Base-by-base conservation (phyloP, 2,329 filamentous ascomycete species). In the Claviceps monticola region DNA sequence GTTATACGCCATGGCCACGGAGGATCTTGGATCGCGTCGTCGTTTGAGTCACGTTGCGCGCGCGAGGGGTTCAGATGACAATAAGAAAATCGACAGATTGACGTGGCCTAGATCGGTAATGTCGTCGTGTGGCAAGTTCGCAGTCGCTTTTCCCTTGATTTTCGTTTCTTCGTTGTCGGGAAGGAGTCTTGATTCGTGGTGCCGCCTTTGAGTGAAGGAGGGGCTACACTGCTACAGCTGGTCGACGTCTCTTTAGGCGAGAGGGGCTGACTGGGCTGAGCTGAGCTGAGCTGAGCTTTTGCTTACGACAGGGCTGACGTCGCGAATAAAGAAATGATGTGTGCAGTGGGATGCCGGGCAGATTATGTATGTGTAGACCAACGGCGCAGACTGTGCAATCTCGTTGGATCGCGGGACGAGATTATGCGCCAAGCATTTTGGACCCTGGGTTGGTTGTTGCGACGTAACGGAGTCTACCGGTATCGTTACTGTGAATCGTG, bases 1-100 rank as follows among this genome's bases (percentile, higher is more conserved):
- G 71, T 95, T 95, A 76, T 97, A 97, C 52, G 91, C 91, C 91
- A 97, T 97, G 55, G 65, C 68, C 45, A 19, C 34, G 39, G 26
- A 34, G 7, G 29, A 34, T 42, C 19, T 13, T 19, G 14, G 16
- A 11, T n/a, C 3, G 9, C 9, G 19, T 11, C 7, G 14, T 29
- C 29, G 29, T 34, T 34, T 4, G 29, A 34, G 29, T 34, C n/a
- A 42, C n/a, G 11, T 9, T 19, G 17, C 16, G 39, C 39, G 39
- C 39, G 17, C 9, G 8, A 42, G n/a, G 4, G 7, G n/a, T 17
- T 11, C n/a, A 11, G 39, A 41, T 8, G 9, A n/a, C 4, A 17
- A 16, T n/a, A 17, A 41, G 9, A 41, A 41, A 19, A 16, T 23
- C 13, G 4, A 16, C 13, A 23, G 41, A 11, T 16, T 5, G 19